Evolutionary conservation across 1,139 yeast species (phyloP).

Genomic region (Lodderomyces metapsilosis): DNA sequence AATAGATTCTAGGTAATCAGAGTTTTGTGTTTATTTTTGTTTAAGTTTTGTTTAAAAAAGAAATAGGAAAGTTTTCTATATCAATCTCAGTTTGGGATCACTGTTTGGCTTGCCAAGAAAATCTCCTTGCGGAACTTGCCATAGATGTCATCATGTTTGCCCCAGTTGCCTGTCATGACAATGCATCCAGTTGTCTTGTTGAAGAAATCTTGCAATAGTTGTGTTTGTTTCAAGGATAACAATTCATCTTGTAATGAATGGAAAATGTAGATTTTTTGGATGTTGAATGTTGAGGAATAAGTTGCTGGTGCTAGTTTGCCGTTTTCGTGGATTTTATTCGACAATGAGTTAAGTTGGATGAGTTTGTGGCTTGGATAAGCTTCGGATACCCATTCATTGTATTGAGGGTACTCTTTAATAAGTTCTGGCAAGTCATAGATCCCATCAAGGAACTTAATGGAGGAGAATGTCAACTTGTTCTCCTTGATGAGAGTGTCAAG

Average conservation of each 20-base stretch:
- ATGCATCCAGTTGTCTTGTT: constrained; percentile 8
- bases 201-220: constrained; percentile 19
- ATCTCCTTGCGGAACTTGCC: constrained; percentile 7
- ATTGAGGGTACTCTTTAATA: constrained; percentile 35
- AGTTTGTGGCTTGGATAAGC: constrained; percentile 27
- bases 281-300: no score
- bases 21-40: no score
- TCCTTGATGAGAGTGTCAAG: background rate
- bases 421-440: constrained; percentile 34
- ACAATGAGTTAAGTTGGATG: background rate
- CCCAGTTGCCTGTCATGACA: constrained; percentile 24
- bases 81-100: no score
- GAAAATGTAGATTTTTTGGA: no score
- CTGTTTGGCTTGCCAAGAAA: no score
- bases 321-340: background rate
- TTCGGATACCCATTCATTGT: constrained; percentile 24
- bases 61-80: no score
- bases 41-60: no score
- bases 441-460: constrained; percentile 33
- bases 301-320: background rate
- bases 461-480: background rate
- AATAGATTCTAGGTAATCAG: constrained; percentile 33
- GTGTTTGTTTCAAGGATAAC: constrained; percentile 27
- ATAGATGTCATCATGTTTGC: constrained; percentile 35
- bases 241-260: constrained; percentile 38